Evolutionary conservation across 1,139 yeast genomes (phyloP), one percentile per base, ranked within the genome.

Genomic region (Hemisphaericaspora xylofermentans): DNA sequence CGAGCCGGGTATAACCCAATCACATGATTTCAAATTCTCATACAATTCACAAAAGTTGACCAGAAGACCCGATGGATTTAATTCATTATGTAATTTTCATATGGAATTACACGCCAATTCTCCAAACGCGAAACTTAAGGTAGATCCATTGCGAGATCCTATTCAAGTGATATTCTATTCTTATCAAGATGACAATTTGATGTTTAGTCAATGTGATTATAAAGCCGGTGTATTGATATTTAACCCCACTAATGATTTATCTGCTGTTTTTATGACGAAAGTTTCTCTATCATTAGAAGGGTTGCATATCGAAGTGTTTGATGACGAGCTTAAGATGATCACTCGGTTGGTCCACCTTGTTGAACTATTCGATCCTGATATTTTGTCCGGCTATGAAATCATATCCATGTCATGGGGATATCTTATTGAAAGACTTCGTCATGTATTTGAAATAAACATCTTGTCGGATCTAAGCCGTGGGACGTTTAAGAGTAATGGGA

Each of bases 401-500:
- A 87, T 88, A 52, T 67, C 83, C 1, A 54, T 76, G 1, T 88
- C 97, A 0, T 91, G 98, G 97, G 98, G 98, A 0, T 93, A 87
- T 53, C 43, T 91, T 0, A 71, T 87, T 30, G 95, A 87, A 44
- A 61, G 98, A 32, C 77, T 80, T 43, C 57, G 68, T 21, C 51
- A 48, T 0, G 62, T 59, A 1, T 71, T 70, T 51, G 78, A 76
- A 2, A 62, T 74, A 17, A 84, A 87, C 51, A 53, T 88, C n/a
- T 62, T 70, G 49, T 65, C 56, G 12, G 58, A 53, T 43, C 51
- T 57, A 5, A 66, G 77, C 41, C 60, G 93, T 38, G 82, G 80
- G 1, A 61, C 56, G 1, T 53, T 48, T 31, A 74, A 74, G 36
- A 67, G 74, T 37, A 72, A 71, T 38, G 82, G 79, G 25, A 82